phyloP scores from a whole-genome alignment of 1,139 yeast species.

The Casaregolazyma suthepensis region DNA sequence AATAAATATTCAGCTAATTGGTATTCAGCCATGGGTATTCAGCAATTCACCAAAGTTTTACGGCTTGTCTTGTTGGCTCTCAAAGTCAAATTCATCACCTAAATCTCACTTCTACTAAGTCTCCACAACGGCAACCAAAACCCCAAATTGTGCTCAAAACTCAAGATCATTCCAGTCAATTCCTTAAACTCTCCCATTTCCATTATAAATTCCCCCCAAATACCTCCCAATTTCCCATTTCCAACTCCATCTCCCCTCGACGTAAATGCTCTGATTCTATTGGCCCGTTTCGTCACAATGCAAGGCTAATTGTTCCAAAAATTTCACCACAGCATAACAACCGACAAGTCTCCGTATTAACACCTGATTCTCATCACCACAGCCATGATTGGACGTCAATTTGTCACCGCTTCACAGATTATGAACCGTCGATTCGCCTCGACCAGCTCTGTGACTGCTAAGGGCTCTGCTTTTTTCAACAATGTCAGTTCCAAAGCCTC shows the following conservation, averaged over 20 bases:
- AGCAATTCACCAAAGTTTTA: too few species aligned
- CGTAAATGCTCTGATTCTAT: background rate
- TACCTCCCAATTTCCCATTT: background rate
- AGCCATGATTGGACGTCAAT: slow-evolving; percentile 19
- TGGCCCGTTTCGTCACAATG: background rate
- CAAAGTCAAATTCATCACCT: too few species aligned
- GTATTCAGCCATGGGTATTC: too few species aligned
- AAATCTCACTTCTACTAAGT: too few species aligned
- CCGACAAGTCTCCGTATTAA: background rate
- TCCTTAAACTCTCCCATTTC: background rate
- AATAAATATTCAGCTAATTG: too few species aligned
- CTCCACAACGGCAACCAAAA: background rate
- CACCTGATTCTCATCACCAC: background rate
- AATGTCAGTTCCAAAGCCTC: slow-evolving; percentile 46
- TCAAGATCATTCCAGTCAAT: background rate
- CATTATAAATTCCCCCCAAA: background rate
- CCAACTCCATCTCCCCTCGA: background rate
- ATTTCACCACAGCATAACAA: slow-evolving; percentile 1
- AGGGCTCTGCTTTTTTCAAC: slow-evolving; percentile 38
- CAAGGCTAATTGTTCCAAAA: background rate
- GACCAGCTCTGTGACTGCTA: slow-evolving; percentile 32
- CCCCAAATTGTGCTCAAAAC: background rate
- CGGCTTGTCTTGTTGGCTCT: too few species aligned
- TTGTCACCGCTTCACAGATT: slow-evolving; percentile 16
- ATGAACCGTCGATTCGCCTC: slow-evolving; percentile 28